Conservation (phyloP, 1,284 basidiomycete genomes). For the Ustilago lituana region DNA sequence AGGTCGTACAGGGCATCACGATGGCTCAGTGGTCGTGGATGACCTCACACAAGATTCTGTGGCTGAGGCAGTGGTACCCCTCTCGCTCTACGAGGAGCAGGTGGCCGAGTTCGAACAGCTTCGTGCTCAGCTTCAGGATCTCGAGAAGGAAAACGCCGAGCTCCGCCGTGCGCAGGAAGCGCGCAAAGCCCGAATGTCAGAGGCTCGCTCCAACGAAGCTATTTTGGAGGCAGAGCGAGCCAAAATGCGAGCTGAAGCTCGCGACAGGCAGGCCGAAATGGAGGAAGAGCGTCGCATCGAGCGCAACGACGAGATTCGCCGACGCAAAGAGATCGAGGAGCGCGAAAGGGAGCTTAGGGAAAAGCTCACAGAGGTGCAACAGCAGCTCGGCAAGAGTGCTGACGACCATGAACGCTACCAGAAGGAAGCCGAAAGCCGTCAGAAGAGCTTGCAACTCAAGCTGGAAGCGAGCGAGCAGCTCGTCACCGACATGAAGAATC, state of each 20-base stretch:
- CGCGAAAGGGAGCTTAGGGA: conserved; percentile 41
- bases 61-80: conserved; percentile 49
- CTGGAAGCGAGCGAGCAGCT: conserved; percentile 48
- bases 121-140: conserved; percentile 55
- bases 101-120: conserved; percentile 65
- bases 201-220: conserved; percentile 39
- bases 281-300: conserved; percentile 57
- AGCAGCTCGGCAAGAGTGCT: conserved; percentile 69
- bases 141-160: conserved; percentile 49
- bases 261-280: conserved; percentile 71
- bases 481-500: conserved; percentile 34
- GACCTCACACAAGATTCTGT: conserved; percentile 44
- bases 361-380: conserved; percentile 53
- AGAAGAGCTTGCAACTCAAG: conserved; percentile 42
- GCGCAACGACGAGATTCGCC: conserved; percentile 57
- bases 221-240: conserved; percentile 67
- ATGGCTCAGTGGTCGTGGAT: conserved; percentile 4
- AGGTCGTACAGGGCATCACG: conserved; percentile 21
- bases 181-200: conserved; percentile 31
- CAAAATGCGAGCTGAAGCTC: conserved; percentile 71
- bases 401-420: conserved; percentile 70
- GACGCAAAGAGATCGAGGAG: conserved; percentile 51
- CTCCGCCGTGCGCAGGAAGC: conserved; percentile 44
- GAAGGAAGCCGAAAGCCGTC: conserved; percentile 64
- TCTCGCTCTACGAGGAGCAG: conserved; percentile 65